Evolutionary conservation across 768 basidiomycete genomes (phyloP), one percentile per base, ranked within the genome.

Genomic region (Cubamyces lactineus): DNA sequence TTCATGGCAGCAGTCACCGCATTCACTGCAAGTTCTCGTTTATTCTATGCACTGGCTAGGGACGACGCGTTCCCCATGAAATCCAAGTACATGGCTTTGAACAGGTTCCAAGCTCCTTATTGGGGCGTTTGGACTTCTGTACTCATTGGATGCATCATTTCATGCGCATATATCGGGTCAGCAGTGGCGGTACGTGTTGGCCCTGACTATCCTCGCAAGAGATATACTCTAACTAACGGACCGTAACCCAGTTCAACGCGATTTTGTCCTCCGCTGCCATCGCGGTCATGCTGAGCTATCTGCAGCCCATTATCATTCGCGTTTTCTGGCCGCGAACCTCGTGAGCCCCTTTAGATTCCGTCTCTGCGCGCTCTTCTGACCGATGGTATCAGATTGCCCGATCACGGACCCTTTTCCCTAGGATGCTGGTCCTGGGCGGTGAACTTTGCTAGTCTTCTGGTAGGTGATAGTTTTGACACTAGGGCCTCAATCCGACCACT

Each of bases 121-220:
- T 76, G 76, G 66, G 84, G 84, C 19, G 80, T 86, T 6, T 85
- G 84, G 84, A 63, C 78, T 15, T 83, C 82, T 1, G 84, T 84
- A 5, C 61, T 83, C 21, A 66, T 82, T 30, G 84, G 82, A 0
- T 85, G 83, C 63, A 67, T 82, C 42, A 79, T 86, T 51, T 84
- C 82, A 38, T 84, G 82, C 63, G 80, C 84, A 39, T 86, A 86
- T 63, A 84, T 86, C 57, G 84, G 83, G 7, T 84, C 82, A 3
- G 70, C 77, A 1, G 78, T 85, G 57, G 84, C 82, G 21, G 83
- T 86, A 61, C 49, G 82, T 75, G 16, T 3, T 28, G 50, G 19
- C 48, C 7, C 11, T 49, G 11, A 41, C 23, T 39, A n/a, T 42
- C 23, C 21, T 38, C 26, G 1, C 45, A 24, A 4, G 16, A 7